Evolutionary conservation across 192 early-diverging fungal species (phyloP).

Genomic region (Geosiphon pyriformis): DNA sequence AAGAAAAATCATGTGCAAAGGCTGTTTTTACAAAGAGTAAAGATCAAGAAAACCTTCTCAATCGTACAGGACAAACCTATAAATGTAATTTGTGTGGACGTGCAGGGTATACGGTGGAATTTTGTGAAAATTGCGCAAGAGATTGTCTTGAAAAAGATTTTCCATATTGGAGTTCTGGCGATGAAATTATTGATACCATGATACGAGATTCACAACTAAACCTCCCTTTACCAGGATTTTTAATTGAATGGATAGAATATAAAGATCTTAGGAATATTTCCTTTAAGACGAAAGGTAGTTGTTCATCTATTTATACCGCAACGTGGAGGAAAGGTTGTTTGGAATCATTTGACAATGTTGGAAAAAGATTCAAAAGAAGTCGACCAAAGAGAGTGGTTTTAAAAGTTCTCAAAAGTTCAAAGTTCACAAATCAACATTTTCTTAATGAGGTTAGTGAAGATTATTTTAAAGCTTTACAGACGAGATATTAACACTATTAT

Average conservation of each 20-base stretch:
- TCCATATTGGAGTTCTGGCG: not conserved
- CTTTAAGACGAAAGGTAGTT: not conserved
- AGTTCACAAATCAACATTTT: not conserved
- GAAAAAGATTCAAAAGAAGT: not conserved
- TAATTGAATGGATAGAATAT: slow-evolving; percentile 12
- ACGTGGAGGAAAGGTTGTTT: not conserved
- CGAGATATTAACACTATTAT: no score
- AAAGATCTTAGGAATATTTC: not conserved
- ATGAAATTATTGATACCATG: slow-evolving; percentile 1
- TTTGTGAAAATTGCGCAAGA: slow-evolving; percentile 6
- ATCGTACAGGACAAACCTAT: not conserved
- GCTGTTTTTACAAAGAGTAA: not conserved
- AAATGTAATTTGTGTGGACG: not conserved
- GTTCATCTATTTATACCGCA: not conserved
- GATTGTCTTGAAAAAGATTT: not conserved
- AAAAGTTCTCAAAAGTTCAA: not conserved
- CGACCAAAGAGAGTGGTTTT: not conserved
- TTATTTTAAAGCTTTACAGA: no score
- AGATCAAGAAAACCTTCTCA: not conserved
- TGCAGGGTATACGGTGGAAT: not conserved
- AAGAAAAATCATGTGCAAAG: not conserved
- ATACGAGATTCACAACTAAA: slow-evolving; percentile 7
- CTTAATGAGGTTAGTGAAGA: not conserved
- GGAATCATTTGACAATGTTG: not conserved
- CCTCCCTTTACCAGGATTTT: not conserved